A percentile compares a stretch with the other conserved stretches of the same genome.
Evolutionary conservation across 148 eudicot genomes (phyloP).

Genomic region (Silene conica): DNA sequence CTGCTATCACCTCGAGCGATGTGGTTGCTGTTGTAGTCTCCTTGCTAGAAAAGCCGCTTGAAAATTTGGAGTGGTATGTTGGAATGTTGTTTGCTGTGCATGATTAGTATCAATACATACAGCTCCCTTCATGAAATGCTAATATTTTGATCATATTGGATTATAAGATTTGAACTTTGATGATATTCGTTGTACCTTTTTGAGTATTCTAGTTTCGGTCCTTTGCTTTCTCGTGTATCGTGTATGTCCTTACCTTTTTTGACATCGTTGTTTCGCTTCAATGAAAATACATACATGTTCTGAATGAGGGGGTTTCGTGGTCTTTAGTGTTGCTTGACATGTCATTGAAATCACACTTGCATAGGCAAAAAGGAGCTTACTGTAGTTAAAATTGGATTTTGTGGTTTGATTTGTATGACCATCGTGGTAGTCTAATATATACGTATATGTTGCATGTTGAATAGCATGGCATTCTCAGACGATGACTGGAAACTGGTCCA

Average conservation of each 20-base stretch:
- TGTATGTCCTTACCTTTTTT: too few species aligned
- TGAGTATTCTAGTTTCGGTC: neutral
- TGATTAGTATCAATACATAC: neutral
- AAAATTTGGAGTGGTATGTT: conserved; percentile 70
- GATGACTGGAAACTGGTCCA: conserved; percentile 97
- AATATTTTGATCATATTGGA: neutral
- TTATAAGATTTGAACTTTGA: neutral
- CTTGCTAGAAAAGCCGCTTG: conserved; percentile 78
- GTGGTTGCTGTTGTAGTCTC: conserved; percentile 66
- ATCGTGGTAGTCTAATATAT: neutral
- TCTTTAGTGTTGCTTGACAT: neutral
- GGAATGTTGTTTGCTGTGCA: neutral
- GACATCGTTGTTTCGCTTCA: too few species aligned
- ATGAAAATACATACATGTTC: too few species aligned
- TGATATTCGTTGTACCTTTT: neutral
- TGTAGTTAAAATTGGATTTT: neutral
- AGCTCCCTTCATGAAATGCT: neutral
- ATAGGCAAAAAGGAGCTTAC: neutral
- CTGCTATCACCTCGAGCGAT: conserved; percentile 55
- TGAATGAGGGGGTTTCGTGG: neutral
- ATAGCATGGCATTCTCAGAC: conserved; percentile 75
- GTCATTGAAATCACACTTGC: too few species aligned
- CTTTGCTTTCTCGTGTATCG: too few species aligned
- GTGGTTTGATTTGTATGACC: neutral
- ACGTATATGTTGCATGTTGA: conserved; percentile 15